Conservation (phyloP, 768 basidiomycete species). For the Calocera viscosa region DNA sequence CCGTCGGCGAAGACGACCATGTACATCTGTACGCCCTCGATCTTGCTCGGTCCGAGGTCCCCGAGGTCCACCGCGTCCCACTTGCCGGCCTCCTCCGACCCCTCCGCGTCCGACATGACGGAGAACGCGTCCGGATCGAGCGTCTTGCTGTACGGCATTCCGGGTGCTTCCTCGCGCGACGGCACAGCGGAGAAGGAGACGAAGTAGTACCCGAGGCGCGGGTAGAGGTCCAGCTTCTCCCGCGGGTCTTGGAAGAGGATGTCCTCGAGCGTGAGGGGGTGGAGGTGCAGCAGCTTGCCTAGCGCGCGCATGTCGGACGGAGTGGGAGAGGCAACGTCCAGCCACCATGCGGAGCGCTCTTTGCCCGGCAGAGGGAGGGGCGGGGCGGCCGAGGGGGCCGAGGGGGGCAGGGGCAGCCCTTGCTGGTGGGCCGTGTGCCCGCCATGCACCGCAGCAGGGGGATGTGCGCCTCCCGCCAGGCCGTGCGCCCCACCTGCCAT, state of each 20-base stretch:
- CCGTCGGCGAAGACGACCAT: slow-evolving; percentile 81
- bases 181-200: slow-evolving; percentile 77
- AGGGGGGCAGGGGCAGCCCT: not conserved
- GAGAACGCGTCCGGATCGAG: slow-evolving; percentile 19
- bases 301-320: slow-evolving; percentile 80
- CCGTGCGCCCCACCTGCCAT: not conserved
- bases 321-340: slow-evolving; percentile 76
- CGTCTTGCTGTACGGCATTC: slow-evolving; percentile 28
- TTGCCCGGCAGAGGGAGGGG: not conserved
- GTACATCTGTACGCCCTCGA: slow-evolving; percentile 78
- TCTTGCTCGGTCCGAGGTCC: slow-evolving; percentile 12
- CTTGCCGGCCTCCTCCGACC: slow-evolving; percentile 25
- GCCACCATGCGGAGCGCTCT: slow-evolving; percentile 54
- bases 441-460: not conserved
- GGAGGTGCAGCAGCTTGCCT: slow-evolving; percentile 77
- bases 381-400: not conserved
- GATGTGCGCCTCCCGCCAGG: not conserved
- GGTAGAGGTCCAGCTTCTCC: slow-evolving; percentile 82
- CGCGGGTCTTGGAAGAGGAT: slow-evolving; percentile 82
- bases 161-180: slow-evolving; percentile 24
- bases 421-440: not conserved
- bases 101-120: slow-evolving; percentile 15
- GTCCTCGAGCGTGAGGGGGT: slow-evolving; percentile 88
- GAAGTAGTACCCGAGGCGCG: slow-evolving; percentile 83
- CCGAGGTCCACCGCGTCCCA: slow-evolving; percentile 25